phyloP scores from a whole-genome alignment of 176 grass and related monocot genomes.

The Lolium rigidum region DNA sequence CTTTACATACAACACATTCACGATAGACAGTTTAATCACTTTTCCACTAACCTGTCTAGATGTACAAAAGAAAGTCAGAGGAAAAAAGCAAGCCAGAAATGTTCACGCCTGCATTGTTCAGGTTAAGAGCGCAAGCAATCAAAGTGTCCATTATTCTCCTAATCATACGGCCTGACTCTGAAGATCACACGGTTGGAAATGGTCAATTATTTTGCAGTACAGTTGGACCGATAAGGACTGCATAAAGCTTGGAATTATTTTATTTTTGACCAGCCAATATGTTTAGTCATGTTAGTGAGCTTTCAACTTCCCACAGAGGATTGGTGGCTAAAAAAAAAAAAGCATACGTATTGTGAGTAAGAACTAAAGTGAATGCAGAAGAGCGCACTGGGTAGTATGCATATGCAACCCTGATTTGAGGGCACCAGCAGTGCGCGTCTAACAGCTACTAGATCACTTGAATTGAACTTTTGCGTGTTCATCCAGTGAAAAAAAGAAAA shows the following conservation, averaged over 20 bases:
- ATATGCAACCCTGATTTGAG: neutral
- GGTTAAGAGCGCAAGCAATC: slow-evolving; percentile 16
- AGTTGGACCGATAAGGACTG: neutral
- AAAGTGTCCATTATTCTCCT: neutral
- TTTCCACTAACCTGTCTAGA: slow-evolving; percentile 2
- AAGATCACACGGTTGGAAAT: neutral
- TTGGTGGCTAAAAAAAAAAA: neutral
- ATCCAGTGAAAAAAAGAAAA: neutral
- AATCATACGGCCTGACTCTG: neutral
- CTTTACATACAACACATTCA: slow-evolving; percentile 12
- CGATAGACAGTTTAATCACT: slow-evolving; percentile 8
- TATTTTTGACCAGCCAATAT: neutral
- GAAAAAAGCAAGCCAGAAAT: slow-evolving; percentile 22
- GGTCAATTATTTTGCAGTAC: neutral
- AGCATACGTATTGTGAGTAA: neutral
- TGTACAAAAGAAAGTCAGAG: neutral
- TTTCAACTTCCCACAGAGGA: neutral
- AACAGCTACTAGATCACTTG: neutral
- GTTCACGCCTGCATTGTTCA: neutral
- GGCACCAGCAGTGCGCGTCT: neutral
- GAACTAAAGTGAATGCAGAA: neutral
- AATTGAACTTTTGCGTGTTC: neutral
- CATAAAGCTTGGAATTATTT: neutral
- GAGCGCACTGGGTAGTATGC: neutral
- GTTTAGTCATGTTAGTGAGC: neutral